These are phyloP conservation scores for Yarrowia phangngaensis DNA, from an alignment of 805 yeast genomes.

Conservation along the genomic window DNA sequence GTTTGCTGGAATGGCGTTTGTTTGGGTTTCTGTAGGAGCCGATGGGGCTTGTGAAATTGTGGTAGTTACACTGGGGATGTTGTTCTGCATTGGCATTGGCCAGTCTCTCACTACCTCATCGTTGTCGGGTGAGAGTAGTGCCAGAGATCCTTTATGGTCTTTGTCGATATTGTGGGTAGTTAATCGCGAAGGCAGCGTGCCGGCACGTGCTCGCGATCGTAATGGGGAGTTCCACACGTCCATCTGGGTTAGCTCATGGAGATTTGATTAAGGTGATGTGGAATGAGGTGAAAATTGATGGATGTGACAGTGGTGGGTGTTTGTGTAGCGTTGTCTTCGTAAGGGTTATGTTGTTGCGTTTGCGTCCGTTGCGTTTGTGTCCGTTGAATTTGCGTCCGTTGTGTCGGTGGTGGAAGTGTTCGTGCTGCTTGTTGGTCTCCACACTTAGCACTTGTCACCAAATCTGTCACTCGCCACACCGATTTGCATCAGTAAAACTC, in stretches of 20 bases:
- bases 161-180: conserved; percentile 35
- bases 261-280: conserved; percentile 24
- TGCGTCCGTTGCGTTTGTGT: too few species aligned
- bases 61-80: conserved; percentile 34
- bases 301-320: too few species aligned
- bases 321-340: too few species aligned
- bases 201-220: conserved; percentile 66
- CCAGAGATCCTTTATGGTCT: conserved; percentile 37
- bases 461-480: too few species aligned
- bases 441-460: too few species aligned
- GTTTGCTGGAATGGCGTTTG: too few species aligned
- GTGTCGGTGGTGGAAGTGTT: too few species aligned
- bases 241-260: conserved; percentile 23
- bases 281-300: neutral
- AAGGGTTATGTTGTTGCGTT: too few species aligned
- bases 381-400: too few species aligned
- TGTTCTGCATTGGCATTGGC: conserved; percentile 26
- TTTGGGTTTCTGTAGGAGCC: conserved; percentile 9
- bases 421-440: too few species aligned
- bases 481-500: too few species aligned
- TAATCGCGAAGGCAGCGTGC: conserved; percentile 69
- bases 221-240: conserved; percentile 31
- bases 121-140: conserved; percentile 37
- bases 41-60: conserved; percentile 24
- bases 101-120: conserved; percentile 25